Percentiles rank a stretch among this genome's conserved stretches.
phyloP scores from a whole-genome alignment of 306 rosid genomes.

The Trifolium repens region DNA sequence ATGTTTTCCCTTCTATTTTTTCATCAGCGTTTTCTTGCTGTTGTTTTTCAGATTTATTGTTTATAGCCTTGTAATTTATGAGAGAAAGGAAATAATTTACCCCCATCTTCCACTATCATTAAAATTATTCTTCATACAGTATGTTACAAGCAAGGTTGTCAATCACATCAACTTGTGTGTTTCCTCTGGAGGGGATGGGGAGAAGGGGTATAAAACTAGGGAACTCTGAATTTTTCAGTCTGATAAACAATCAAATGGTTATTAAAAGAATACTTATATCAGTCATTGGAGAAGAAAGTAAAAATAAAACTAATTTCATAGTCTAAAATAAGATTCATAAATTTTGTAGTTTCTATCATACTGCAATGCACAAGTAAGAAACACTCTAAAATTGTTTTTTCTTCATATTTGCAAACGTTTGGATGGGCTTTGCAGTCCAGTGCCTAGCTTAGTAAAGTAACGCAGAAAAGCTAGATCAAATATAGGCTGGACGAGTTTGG shows the following conservation, averaged over 20 bases:
- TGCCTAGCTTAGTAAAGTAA: neutral
- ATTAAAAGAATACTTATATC: neutral
- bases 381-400: neutral
- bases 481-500: neutral
- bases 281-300: neutral
- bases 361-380: neutral
- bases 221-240: neutral
- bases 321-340: neutral
- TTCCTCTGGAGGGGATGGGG: neutral
- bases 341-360: neutral
- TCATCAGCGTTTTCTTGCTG: slow-evolving; percentile 1
- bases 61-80: neutral
- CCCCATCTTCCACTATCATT: neutral
- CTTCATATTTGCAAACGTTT: neutral
- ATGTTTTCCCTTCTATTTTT: neutral
- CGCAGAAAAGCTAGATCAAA: neutral
- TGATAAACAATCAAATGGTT: neutral
- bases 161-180: neutral
- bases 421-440: neutral
- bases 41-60: neutral
- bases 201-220: slow-evolving; percentile 3
- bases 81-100: neutral
- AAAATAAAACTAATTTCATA: neutral
- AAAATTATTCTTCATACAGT: neutral
- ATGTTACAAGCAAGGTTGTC: neutral